Base-by-base conservation (phyloP, 768 basidiomycete genomes). In the Tricholoma matsutake region DNA sequence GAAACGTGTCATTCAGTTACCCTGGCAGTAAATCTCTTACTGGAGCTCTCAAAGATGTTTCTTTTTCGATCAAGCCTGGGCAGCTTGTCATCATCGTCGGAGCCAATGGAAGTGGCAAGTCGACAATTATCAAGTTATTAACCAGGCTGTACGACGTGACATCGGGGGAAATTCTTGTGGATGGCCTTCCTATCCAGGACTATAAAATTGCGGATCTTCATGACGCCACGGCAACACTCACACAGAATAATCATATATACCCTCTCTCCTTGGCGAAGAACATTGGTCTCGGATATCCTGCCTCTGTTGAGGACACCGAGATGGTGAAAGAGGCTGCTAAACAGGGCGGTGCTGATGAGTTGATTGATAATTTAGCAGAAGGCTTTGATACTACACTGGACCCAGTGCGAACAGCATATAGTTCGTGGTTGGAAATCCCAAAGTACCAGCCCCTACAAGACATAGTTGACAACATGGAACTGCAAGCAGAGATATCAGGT, bases 1-100 rank as follows among this genome's bases (percentile, higher is more conserved):
- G 85, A 16, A 68, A 84, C 56, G 78, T 85, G 0, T 75, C 73
- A 0, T 87, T 87, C 61, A 68, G 72, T 14, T 87, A 88, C 62
- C 65, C 63, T 11, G 83, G 83, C 0, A 76, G 74, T 16, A 72
- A 71, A 37, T 72, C 76, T 35, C 71, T 71, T 13, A 72, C 57
- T 1, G 72, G 71, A 22, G 78, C 75, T 10, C 61, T 84, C 8
- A 66, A 71, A 16, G 64, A 75, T 43, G 67, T 85, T 10, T 77
- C 79, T 1, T 68, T 85, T 14, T 68, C 67, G 2, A 79, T 86
- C 61, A 70, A 76, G 13, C 66, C 80, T 0, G 83, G 83, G 1
- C 75, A 79, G 25, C 73, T 85, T 8, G 79, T 83, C n/a, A 78
- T 86, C 34, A 70, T 86, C 22, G 84, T 86, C 3, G 84, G 85